These are phyloP conservation scores for Buxus sempervirens DNA, from an alignment of 164 flowering plant species.

Conservation along the genomic window DNA sequence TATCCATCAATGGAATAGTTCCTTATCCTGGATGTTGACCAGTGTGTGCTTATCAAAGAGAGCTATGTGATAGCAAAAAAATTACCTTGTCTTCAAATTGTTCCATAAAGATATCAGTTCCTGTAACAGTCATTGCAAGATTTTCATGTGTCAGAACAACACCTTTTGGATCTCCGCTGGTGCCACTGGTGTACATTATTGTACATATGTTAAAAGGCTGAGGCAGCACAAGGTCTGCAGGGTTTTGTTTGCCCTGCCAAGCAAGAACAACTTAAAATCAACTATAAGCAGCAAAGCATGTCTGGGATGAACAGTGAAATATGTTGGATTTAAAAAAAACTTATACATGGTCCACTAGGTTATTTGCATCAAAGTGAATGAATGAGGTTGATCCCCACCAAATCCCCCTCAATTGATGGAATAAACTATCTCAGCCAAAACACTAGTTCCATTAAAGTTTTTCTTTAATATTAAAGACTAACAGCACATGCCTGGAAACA, in stretches of 20 bases:
- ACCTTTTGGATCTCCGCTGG: conserved; percentile 97
- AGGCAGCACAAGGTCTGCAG: conserved; percentile 50
- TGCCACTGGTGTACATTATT: conserved; percentile 98
- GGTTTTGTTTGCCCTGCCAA: conserved; percentile 67
- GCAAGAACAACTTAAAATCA: conserved; percentile 5
- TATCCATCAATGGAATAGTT: no score
- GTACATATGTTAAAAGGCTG: conserved; percentile 59
- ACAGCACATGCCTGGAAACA: no score
- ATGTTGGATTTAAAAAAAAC: neutral
- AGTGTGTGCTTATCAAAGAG: no score
- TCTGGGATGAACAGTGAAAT: neutral
- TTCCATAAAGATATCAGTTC: conserved; percentile 70
- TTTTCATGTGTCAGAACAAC: conserved; percentile 86
- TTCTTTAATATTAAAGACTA: no score
- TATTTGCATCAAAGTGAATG: no score
- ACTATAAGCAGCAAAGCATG: neutral
- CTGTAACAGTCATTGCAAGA: conserved; percentile 40
- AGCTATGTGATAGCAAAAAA: no score
- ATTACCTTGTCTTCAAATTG: conserved; percentile 94
- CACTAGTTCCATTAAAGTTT: no score
- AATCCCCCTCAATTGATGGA: no score
- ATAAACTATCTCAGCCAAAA: no score
- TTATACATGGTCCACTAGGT: no score
- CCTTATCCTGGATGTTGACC: no score
- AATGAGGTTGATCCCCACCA: no score